These are phyloP conservation scores for Hemisphaericaspora xylofermentans DNA, from an alignment of 1,139 yeast genomes.

Conservation along the genomic window DNA sequence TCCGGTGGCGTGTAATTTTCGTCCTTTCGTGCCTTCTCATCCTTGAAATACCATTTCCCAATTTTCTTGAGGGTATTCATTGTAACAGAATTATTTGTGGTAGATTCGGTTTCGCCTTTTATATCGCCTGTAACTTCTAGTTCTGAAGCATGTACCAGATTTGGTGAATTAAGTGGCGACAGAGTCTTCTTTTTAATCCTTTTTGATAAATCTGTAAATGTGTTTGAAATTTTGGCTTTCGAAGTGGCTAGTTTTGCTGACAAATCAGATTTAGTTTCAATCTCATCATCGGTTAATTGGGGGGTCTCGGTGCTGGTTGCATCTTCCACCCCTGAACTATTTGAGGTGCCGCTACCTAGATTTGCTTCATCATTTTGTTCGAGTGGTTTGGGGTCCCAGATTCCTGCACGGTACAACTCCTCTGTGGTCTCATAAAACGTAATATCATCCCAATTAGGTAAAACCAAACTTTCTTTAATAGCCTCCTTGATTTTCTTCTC, in stretches of 20 bases:
- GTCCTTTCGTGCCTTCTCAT: slow-evolving; percentile 23
- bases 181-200: slow-evolving; percentile 33
- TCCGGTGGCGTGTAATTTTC: slow-evolving; percentile 54
- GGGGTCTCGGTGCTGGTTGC: slow-evolving; percentile 3
- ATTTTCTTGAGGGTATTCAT: slow-evolving; percentile 52
- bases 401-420: slow-evolving; percentile 86
- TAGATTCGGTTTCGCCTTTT: neutral
- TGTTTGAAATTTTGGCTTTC: slow-evolving; percentile 19
- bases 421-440: slow-evolving; percentile 62
- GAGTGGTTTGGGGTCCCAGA: slow-evolving; percentile 62
- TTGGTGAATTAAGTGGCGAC: slow-evolving; percentile 9
- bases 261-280: slow-evolving; percentile 11
- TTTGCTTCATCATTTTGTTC: slow-evolving; percentile 9
- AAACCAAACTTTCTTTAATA: slow-evolving; percentile 72
- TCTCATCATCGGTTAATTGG: slow-evolving; percentile 8
- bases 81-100: slow-evolving; percentile 10
- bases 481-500: slow-evolving; percentile 79
- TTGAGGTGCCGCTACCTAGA: neutral
- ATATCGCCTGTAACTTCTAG: neutral
- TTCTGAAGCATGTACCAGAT: neutral
- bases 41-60: slow-evolving; percentile 69
- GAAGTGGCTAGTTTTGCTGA: slow-evolving; percentile 4
- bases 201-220: slow-evolving; percentile 37
- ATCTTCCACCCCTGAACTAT: slow-evolving; percentile 7
- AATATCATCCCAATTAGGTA: slow-evolving; percentile 87